Base-by-base conservation (phyloP, 129 eudicot species). In the Deinandra increscens region DNA sequence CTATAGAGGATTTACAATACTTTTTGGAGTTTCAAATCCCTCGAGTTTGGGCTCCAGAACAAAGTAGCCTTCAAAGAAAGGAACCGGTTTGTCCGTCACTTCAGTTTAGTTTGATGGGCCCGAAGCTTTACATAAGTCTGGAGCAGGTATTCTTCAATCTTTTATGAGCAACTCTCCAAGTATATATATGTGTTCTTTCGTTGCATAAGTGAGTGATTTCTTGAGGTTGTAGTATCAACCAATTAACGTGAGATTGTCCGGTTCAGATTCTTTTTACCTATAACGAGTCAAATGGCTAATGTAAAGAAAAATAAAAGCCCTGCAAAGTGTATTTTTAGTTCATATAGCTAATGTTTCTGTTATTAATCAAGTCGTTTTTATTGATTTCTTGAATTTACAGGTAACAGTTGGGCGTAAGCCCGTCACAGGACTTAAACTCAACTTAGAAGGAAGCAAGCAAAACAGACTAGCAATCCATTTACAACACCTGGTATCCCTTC, bases 51-150 rank as follows among this genome's bases (percentile, higher is more conserved):
- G 97, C 96, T 51, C 97, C 97, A 0, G 97, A 87, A 74, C 97
- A 81, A 68, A 87, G 84, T 69, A 87, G 63, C 83, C 80, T 83
- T 69, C 97, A 85, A 58, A 85, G 95, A 74, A 91, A 91, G 76
- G 97, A 91, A 81, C 95, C 97, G 5, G 97, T 91, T 41, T 91
- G 97, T 64, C 75, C 75, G 45, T 87, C 87, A 46, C 95, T 91
- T 69, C 97, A 91, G 56, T 91, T 91, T 90, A 91, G 97, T 71
- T 83, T 91, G 81, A 91, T 87, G 97, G 97, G 96, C 12, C 96
- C 97, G 5, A 91, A 91, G 83, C 97, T 87, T 46, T 87, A 87
- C 79, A 80, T 91, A 53, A 91, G 97, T 78, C 86, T 86, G 1
- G 91, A 87, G 75, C 97, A 91, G 97, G 97, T 91, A 81, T 55